phyloP scores from a whole-genome alignment of 2,329 filamentous ascomycete genomes.

The Diplodia intermedia region DNA sequence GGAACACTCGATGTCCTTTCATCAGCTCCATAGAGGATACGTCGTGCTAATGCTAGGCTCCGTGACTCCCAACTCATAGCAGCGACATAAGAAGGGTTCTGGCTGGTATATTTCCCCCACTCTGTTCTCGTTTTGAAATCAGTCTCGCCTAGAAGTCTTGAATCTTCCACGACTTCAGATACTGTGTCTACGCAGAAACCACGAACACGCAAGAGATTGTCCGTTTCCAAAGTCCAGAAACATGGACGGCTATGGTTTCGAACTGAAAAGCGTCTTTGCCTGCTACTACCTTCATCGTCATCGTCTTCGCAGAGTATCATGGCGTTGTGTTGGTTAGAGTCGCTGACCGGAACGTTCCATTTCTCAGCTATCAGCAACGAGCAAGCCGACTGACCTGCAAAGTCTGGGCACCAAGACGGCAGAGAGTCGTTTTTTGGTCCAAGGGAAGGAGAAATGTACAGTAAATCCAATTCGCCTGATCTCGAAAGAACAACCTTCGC shows the following conservation, averaged over 20 bases:
- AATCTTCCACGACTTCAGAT: not conserved
- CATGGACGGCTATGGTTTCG: not conserved
- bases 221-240: not conserved
- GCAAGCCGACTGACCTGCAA: not conserved
- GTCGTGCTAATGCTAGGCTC: not conserved
- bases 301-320: not conserved
- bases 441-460: not conserved
- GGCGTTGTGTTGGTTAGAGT: fast-evolving
- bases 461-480: fast-evolving
- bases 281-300: fast-evolving
- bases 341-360: not conserved
- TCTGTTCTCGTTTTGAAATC: fast-evolving
- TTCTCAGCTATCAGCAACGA: fast-evolving
- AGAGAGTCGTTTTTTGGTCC: not conserved
- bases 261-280: fast-evolving
- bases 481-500: not conserved
- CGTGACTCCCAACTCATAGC: not conserved
- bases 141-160: not conserved
- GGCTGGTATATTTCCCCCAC: not conserved
- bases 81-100: not conserved
- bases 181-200: not conserved
- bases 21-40: not conserved
- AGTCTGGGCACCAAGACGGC: not conserved
- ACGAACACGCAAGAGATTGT: not conserved
- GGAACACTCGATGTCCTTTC: not conserved